Evolutionary conservation across 352 stramenopile species (phyloP).

Genomic region (Phytopythium cucurbitacearum): DNA sequence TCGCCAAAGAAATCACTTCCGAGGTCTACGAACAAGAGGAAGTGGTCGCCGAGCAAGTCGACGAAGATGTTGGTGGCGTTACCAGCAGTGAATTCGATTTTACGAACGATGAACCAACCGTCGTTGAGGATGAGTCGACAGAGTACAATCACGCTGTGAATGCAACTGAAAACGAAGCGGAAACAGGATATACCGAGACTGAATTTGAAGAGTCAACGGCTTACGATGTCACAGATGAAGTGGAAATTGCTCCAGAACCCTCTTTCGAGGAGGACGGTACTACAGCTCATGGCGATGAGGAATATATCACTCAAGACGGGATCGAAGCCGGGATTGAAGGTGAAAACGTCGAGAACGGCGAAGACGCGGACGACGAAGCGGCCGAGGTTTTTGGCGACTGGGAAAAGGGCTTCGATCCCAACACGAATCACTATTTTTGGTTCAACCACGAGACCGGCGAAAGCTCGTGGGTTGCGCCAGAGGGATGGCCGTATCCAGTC

Average conservation of each 20-base stretch:
- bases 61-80: too few relatives aligned
- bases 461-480: slow-evolving; percentile 72
- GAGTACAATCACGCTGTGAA: too few relatives aligned
- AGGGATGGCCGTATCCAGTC: slow-evolving; percentile 70
- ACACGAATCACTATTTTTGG: slow-evolving; percentile 85
- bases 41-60: too few relatives aligned
- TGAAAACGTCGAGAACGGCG: slow-evolving; percentile 1
- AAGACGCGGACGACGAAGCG: slow-evolving; percentile 72
- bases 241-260: too few relatives aligned
- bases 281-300: slow-evolving; percentile 7
- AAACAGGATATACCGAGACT: neutral
- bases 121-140: too few relatives aligned
- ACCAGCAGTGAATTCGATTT: too few relatives aligned
- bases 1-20: too few relatives aligned
- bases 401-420: slow-evolving; percentile 83
- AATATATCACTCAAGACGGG: neutral
- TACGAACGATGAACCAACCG: too few relatives aligned
- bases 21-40: too few relatives aligned
- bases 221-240: neutral
- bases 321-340: neutral
- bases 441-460: slow-evolving; percentile 82
- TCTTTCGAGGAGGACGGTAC: slow-evolving; percentile 3
- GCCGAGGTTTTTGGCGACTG: slow-evolving; percentile 76
- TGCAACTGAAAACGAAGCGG: slow-evolving; percentile 2
- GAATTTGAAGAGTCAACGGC: neutral